A percentile compares a stretch with the other conserved stretches of the same genome.
phyloP scores from a whole-genome alignment of 768 basidiomycete genomes.

The Xerocomus brunneocitrinus region DNA sequence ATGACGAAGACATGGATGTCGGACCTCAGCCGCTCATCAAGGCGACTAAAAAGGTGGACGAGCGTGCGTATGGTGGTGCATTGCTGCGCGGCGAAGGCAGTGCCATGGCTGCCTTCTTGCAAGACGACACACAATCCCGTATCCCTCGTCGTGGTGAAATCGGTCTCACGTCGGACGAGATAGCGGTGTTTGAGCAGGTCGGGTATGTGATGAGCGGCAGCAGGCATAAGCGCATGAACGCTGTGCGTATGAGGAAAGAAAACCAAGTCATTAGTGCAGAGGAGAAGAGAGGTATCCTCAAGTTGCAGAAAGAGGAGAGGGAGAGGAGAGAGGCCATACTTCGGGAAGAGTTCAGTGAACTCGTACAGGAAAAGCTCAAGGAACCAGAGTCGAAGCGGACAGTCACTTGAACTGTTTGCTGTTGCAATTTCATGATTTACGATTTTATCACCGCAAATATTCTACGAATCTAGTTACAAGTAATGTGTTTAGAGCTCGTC shows the following conservation, averaged over 20 bases:
- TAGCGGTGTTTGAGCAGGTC: constrained; percentile 79
- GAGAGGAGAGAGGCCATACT: constrained; percentile 86
- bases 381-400: constrained; percentile 31
- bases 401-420: constrained; percentile 1
- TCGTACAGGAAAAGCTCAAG: constrained; percentile 74
- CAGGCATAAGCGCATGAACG: constrained; percentile 95
- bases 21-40: constrained; percentile 71
- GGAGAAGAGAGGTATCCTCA: constrained; percentile 94
- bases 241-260: constrained; percentile 97
- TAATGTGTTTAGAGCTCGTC: constrained; percentile 49
- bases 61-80: constrained; percentile 84
- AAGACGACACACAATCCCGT: constrained; percentile 76
- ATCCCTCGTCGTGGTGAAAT: constrained; percentile 99
- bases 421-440: neutral
- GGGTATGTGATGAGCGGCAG: constrained; percentile 99
- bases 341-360: constrained; percentile 83
- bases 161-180: constrained; percentile 83
- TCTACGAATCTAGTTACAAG: neutral
- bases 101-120: constrained; percentile 96
- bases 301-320: constrained; percentile 91
- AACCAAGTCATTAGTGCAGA: constrained; percentile 99
- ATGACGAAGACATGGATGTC: constrained; percentile 67
- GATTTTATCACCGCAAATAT: neutral
- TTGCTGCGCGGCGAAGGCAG: constrained; percentile 92
- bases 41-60: constrained; percentile 57